These are phyloP conservation scores for Periconia sp. DNA, from an alignment of 2,329 filamentous ascomycete species.

Conservation along the genomic window DNA sequence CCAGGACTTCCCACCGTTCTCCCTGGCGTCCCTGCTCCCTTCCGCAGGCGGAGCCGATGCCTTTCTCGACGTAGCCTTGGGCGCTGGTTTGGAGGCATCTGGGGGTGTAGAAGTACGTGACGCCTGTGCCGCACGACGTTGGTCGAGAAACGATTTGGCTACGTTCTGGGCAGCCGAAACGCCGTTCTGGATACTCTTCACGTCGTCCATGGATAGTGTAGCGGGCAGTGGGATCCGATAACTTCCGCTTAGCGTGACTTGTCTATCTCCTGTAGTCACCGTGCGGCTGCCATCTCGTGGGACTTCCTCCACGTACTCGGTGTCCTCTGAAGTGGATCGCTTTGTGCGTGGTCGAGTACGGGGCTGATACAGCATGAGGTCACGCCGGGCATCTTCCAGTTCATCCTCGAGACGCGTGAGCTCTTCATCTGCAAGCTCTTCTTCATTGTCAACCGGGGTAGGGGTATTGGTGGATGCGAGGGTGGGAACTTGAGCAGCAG, in stretches of 20 bases:
- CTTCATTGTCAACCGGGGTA: slow-evolving; percentile 13
- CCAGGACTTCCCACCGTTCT: slow-evolving; percentile 29
- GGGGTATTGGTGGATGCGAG: slow-evolving; percentile 3
- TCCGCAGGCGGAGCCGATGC: slow-evolving; percentile 12
- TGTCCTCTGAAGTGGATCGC: slow-evolving; percentile 10
- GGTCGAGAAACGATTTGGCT: slow-evolving; percentile 34
- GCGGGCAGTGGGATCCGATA: slow-evolving; percentile 41
- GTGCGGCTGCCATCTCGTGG: slow-evolving; percentile 13
- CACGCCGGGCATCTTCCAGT: slow-evolving; percentile 32
- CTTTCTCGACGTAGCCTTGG: slow-evolving; percentile 11
- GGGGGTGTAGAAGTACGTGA: not conserved
- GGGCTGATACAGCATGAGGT: slow-evolving; percentile 30
- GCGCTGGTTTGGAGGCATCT: not conserved
- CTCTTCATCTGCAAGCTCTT: slow-evolving; percentile 36
- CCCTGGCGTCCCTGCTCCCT: slow-evolving; percentile 9
- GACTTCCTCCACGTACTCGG: slow-evolving; percentile 33
- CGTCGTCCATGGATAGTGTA: slow-evolving; percentile 33
- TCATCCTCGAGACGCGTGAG: slow-evolving; percentile 34
- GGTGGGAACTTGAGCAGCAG: slow-evolving; percentile 23
- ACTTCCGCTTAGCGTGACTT: slow-evolving; percentile 37
- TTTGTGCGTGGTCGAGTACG: slow-evolving; percentile 4
- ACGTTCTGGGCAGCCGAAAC: slow-evolving; percentile 39
- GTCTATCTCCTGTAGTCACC: slow-evolving; percentile 17
- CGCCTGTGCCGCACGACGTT: slow-evolving; percentile 19
- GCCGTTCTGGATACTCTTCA: slow-evolving; percentile 37